Percentiles rank a stretch among this genome's conserved stretches.
These are phyloP conservation scores for Furcasterigmium furcatum DNA, from an alignment of 2,329 filamentous ascomycete species.

Conservation along the genomic window DNA sequence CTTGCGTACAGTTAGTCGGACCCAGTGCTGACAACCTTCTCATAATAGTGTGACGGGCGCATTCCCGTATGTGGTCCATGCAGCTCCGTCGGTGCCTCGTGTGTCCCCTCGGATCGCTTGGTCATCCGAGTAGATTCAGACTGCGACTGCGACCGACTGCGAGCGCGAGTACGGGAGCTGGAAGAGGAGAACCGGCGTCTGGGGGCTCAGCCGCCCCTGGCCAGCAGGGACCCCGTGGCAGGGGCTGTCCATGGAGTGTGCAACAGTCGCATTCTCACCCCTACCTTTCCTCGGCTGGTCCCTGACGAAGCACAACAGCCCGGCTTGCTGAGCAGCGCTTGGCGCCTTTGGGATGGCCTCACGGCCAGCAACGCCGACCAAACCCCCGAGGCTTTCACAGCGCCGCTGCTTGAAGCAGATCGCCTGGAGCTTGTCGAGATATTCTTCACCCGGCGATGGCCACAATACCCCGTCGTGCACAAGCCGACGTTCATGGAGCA, in stretches of 20 bases:
- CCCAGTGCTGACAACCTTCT: background rate
- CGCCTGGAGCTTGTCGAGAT: constrained; percentile 8
- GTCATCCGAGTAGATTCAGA: constrained; percentile 2
- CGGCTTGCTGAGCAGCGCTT: constrained; percentile 9
- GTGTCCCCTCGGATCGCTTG: constrained; percentile 7
- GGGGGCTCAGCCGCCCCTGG: background rate
- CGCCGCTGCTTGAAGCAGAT: background rate
- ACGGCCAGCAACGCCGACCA: background rate
- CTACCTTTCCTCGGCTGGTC: background rate
- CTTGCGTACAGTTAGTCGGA: too few relatives aligned
- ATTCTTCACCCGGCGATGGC: constrained; percentile 20
- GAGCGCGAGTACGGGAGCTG: background rate
- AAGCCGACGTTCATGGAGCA: constrained; percentile 13
- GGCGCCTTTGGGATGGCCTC: constrained; percentile 10
- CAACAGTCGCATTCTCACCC: background rate
- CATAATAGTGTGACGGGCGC: constrained; percentile 7
- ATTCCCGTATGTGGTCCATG: constrained; percentile 7
- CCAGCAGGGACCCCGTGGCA: background rate
- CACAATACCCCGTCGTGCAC: constrained; percentile 19
- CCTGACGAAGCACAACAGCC: background rate
- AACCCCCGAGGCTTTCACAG: background rate
- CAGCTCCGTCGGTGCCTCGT: background rate
- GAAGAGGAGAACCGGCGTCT: background rate
- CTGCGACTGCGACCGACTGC: constrained; percentile 2
- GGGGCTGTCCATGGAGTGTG: background rate